Evolutionary conservation across 768 basidiomycete species (phyloP), one percentile per base, ranked within the genome.

Genomic region (Leccinum rimulosum): DNA sequence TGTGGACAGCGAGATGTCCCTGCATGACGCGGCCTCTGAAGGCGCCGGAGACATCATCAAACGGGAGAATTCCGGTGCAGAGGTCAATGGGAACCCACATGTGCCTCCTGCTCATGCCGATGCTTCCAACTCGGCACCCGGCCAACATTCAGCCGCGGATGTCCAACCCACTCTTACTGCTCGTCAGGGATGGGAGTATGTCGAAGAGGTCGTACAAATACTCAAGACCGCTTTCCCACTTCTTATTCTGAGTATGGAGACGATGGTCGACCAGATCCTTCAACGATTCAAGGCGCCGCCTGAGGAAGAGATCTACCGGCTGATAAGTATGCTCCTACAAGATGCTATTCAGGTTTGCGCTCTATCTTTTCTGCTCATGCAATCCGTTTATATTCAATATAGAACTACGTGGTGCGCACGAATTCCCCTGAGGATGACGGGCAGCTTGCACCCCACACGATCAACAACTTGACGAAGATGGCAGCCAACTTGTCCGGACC

Each of bases 191-290:
- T 92, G 86, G 83, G 96, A 98, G 55, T 82, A 90, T 66, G 86
- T 97, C 7, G 97, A 99, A 22, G 97, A 98, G 69, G 85, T 98
- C 58, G 84, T 95, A 45, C 89, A 95, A 69, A 87, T 93, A 38
- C 80, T 98, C 66, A 98, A 99, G 77, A 97, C 96, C 0, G 88
- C 93, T 0, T 97, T 95, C 80, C 97, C 97, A 0, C 81, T 99
- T 7, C 82, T 99, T 36, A 92, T 96, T 31, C 79, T 98, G 22
- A 97, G 94, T 57, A 81, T 99, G 80, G 97, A 99, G 76, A 95
- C 93, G 15, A 90, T 98, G 82, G 90, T 95, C 4, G 97, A 99
- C 64, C 95, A 98, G 74, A 90, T 99, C 63, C 81, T 86, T 22
- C 83, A 86, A 59, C 84, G 94, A 54, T 96, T 98, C 77, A 96